Base-by-base conservation (phyloP, 768 basidiomycete species). In the Hypholoma fasciculare region DNA sequence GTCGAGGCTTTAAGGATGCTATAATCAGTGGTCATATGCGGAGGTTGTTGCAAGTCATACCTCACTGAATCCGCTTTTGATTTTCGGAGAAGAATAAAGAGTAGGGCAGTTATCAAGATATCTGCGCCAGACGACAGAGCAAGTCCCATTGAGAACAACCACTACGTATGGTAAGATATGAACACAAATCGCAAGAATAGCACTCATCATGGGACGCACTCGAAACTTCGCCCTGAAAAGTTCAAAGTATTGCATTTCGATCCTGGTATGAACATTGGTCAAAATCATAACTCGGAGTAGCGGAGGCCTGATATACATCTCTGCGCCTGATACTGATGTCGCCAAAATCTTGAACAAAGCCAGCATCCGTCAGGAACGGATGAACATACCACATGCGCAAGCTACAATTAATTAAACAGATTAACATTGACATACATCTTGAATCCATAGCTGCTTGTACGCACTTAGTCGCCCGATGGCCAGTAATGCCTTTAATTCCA, bases 101-200 rank as follows among this genome's bases (percentile, higher is more conserved):
- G 66, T 12, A 75, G 73, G 0, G 66, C 68, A 0, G 81, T 79
- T 59, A 84, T 75, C 19, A 82, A 43, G 37, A 83, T 65, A 60
- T 84, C 82, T 3, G 79, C 73, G 5, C 69, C 69, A 3, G 78
- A 77, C 3, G 82, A 83, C 20, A 83, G 69, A 2, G 78, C 75
- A n/a, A 84, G 72, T 4, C 82, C 82, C 40, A 79, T 70, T 8
- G 81, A 82, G 57, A 82, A 82, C 13, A 82, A 64, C 81, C 82
- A 83, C 82, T 83, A 52, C 2, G 16, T 83, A 52, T 1, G 16
- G 13, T 30, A 19, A 4, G 36, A 26, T 48, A 12, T 12, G 38
- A 37, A 19, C 46, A 20, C 17, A 38, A 12, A 11, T 3, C 12
- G 40, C 13, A 38, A 47, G 7, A 12, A 30, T 5, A 36, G 19